Conservation (phyloP, 176 grass and related monocot species). For the Stipa capillata region DNA sequence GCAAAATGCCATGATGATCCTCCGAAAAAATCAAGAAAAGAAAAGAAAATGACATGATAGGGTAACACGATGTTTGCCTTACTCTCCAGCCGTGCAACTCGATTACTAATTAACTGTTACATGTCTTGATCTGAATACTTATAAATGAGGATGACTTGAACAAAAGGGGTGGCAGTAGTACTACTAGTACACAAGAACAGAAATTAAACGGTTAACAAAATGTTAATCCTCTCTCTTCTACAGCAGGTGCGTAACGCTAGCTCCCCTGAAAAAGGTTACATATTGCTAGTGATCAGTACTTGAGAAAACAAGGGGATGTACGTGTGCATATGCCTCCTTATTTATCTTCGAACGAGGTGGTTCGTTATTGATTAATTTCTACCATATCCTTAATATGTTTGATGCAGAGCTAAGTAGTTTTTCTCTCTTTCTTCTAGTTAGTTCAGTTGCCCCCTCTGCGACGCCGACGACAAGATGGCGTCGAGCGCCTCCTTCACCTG, state of each 20-base stretch:
- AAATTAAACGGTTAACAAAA: slow-evolving; percentile 10
- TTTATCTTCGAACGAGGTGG: slow-evolving; percentile 51
- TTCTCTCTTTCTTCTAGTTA: slow-evolving; percentile 15
- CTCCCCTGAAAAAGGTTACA: background rate
- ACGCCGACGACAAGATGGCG: slow-evolving; percentile 68
- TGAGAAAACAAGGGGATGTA: slow-evolving; percentile 1
- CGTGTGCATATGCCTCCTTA: slow-evolving; percentile 21
- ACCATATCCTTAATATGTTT: background rate
- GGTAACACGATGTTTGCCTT: no score
- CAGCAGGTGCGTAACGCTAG: background rate
- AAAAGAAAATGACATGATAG: no score
- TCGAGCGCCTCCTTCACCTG: slow-evolving; percentile 78
- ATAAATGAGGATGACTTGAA: background rate
- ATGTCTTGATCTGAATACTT: background rate
- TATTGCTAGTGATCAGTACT: background rate
- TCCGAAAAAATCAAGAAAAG: no score
- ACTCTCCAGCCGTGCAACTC: no score
- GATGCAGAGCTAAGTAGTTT: background rate
- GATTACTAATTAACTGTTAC: background rate
- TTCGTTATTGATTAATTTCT: slow-evolving; percentile 28
- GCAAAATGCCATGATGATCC: no score
- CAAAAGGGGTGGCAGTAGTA: background rate
- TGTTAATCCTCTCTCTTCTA: slow-evolving; percentile 12
- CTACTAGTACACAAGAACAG: background rate
- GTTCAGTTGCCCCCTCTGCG: slow-evolving; percentile 19